Evolutionary conservation across 257 asterid genomes (phyloP).

Genomic region (Coffea canephora): DNA sequence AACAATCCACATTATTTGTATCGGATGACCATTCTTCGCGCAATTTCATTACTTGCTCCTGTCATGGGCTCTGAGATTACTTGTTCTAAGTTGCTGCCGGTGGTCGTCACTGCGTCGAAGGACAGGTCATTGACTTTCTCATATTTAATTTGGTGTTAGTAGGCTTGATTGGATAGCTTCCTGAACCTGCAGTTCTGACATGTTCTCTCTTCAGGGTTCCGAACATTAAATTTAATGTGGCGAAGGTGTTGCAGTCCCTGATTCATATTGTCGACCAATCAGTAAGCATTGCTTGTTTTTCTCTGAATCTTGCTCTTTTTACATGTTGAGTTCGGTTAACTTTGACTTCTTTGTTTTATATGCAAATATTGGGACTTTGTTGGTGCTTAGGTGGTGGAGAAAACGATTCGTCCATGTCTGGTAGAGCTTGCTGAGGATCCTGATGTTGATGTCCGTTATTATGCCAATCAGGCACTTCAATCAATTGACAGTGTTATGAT

Average conservation of each 20-base stretch:
- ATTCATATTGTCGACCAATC: conserved; percentile 62
- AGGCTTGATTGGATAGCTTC: not conserved
- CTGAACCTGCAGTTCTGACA: not conserved
- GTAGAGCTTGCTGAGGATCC: conserved; percentile 67
- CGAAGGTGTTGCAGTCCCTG: conserved; percentile 70
- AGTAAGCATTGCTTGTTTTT: conserved; percentile 29
- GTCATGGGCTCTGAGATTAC: conserved; percentile 96
- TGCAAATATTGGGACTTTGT: not conserved
- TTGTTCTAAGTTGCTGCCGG: conserved; percentile 79
- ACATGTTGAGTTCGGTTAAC: not conserved
- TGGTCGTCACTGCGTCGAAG: conserved; percentile 53
- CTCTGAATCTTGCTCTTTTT: not conserved
- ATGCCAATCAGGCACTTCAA: conserved; percentile 58
- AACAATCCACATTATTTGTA: conserved; percentile 77
- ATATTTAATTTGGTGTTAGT: not conserved
- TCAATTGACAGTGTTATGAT: conserved; percentile 57
- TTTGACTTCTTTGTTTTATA: not conserved
- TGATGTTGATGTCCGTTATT: conserved; percentile 70
- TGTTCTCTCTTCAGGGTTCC: conserved; percentile 48
- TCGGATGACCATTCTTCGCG: conserved; percentile 79
- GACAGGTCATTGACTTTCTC: conserved; percentile 43
- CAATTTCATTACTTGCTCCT: conserved; percentile 84
- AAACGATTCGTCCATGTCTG: conserved; percentile 55
- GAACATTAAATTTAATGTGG: conserved; percentile 65
- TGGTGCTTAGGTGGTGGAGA: conserved; percentile 52